Percentiles rank a stretch among this genome's conserved stretches.
Conservation (phyloP, 208 protist genomes). For the Acanthamoeba divionensis region DNA sequence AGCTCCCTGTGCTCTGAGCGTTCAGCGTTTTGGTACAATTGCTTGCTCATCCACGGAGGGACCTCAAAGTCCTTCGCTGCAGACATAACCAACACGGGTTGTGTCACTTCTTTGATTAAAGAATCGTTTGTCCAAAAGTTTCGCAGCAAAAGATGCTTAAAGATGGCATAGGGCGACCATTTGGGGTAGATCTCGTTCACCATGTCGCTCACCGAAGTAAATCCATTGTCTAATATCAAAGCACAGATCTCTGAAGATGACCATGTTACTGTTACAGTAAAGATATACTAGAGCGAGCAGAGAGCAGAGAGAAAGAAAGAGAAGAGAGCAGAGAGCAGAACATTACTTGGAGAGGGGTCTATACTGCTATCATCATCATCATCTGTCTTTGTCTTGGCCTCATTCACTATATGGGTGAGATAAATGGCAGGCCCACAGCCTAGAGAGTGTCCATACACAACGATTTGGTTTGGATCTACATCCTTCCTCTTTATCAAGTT, state of each 20-base stretch:
- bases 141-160: not conserved
- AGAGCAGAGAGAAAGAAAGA: not conserved
- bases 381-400: too few species aligned
- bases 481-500: not conserved
- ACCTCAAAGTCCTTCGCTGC: not conserved
- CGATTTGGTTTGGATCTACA: not conserved
- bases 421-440: slow-evolving; percentile 1
- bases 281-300: not conserved
- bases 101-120: not conserved
- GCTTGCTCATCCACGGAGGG: slow-evolving; percentile 6
- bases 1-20: not conserved
- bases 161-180: slow-evolving; percentile 7
- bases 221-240: slow-evolving; percentile 19
- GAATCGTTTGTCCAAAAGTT: slow-evolving; percentile 17
- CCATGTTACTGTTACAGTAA: not conserved
- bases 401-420: not conserved
- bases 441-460: slow-evolving; percentile 24
- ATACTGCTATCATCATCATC: too few species aligned
- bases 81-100: not conserved
- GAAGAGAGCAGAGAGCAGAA: not conserved
- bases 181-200: slow-evolving; percentile 14
- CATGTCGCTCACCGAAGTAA: slow-evolving; percentile 29
- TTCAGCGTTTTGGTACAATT: not conserved
- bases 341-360: too few species aligned
- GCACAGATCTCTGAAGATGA: not conserved